phyloP scores from a whole-genome alignment of 805 yeast species.

The Priceomyces fermenticarens region DNA sequence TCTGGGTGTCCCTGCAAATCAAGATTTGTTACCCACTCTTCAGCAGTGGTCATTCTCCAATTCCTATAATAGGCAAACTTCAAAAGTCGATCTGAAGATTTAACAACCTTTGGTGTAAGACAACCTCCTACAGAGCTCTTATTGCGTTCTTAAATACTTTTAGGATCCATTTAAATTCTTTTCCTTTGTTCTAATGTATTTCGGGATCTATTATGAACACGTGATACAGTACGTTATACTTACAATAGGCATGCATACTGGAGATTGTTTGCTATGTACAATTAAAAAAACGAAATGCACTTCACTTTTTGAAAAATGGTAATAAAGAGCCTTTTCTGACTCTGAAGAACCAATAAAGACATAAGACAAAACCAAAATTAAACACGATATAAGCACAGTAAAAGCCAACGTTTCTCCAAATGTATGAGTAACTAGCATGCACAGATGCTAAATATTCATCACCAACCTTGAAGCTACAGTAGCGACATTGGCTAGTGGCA shows the following conservation, averaged over 20 bases:
- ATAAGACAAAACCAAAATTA: conserved; percentile 45
- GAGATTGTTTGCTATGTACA: too few relatives aligned
- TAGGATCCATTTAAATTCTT: too few relatives aligned
- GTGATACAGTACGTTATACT: background rate
- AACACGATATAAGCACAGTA: conserved; percentile 55
- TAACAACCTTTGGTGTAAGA: too few relatives aligned
- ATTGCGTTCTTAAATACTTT: too few relatives aligned
- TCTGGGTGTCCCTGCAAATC: conserved; percentile 17
- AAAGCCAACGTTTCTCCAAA: conserved; percentile 70
- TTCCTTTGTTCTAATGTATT: too few relatives aligned
- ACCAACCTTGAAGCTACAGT: conserved; percentile 44
- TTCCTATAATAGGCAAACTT: too few relatives aligned
- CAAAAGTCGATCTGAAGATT: too few relatives aligned
- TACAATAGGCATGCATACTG: too few relatives aligned
- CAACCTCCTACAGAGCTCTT: too few relatives aligned
- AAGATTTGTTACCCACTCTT: conserved; percentile 11
- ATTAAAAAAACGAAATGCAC: too few relatives aligned
- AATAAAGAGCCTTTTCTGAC: conserved; percentile 10
- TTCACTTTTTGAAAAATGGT: conserved; percentile 4
- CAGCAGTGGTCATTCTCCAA: conserved; percentile 8
- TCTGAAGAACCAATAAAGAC: conserved; percentile 28
- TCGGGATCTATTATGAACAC: too few relatives aligned
- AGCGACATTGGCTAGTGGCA: conserved; percentile 48
- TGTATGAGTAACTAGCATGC: conserved; percentile 41
- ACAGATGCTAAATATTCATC: conserved; percentile 46